These are phyloP conservation scores for Trichoderma semiorbis DNA, from an alignment of 2,329 filamentous ascomycete genomes.

Conservation along the genomic window DNA sequence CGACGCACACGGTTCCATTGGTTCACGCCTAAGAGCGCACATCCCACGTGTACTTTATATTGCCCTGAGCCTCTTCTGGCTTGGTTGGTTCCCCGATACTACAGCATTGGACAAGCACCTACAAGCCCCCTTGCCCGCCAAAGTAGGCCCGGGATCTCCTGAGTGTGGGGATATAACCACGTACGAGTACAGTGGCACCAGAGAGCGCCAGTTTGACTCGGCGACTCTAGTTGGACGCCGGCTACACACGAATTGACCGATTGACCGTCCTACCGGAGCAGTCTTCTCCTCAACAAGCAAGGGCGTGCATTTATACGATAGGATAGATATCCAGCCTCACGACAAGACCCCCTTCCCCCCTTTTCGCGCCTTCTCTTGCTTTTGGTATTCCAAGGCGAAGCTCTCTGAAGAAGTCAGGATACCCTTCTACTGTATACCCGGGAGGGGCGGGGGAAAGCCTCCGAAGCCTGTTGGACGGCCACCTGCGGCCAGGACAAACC, in stretches of 20 bases:
- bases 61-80: conserved; percentile 3
- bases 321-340: neutral
- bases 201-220: neutral
- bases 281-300: neutral
- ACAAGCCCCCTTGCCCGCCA: neutral
- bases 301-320: neutral
- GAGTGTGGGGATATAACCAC: neutral
- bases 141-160: conserved; percentile 1
- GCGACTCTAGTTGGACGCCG: neutral
- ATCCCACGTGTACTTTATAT: conserved; percentile 13
- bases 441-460: neutral
- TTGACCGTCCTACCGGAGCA: neutral
- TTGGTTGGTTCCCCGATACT: conserved; percentile 9
- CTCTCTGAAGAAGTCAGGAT: neutral
- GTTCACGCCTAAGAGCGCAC: conserved; percentile 6
- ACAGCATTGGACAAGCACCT: neutral
- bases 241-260: neutral
- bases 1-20: neutral
- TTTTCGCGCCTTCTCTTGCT: neutral
- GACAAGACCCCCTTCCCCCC: neutral
- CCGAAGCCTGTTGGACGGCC: neutral
- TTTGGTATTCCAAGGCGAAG: neutral
- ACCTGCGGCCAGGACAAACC: neutral
- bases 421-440: neutral
- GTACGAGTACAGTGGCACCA: neutral